Percentiles rank a stretch among this genome's conserved stretches.
Conservation (phyloP, 495 filamentous ascomycete genomes). For the Penicillium coffeae region DNA sequence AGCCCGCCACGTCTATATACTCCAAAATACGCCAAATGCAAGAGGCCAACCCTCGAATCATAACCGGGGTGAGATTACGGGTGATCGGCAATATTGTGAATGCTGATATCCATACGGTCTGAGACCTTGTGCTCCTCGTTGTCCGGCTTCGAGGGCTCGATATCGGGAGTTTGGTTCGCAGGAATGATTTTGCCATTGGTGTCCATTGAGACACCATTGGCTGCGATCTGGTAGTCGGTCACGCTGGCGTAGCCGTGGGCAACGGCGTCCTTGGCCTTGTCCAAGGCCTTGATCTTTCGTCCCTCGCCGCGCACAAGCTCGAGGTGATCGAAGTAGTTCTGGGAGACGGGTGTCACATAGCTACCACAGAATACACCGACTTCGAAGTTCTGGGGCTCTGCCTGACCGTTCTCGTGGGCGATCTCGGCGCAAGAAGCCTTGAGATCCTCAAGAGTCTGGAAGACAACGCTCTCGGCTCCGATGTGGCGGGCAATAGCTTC, state of each 20-base stretch:
- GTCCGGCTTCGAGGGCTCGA: background rate
- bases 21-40: constrained; percentile 19
- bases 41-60: background rate
- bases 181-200: constrained; percentile 55
- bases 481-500: constrained; percentile 72
- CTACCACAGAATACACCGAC: constrained; percentile 94
- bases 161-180: constrained; percentile 18
- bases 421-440: constrained; percentile 75
- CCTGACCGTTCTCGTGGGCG: constrained; percentile 48
- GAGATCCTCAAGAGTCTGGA: constrained; percentile 80
- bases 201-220: constrained; percentile 58
- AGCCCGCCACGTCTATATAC: constrained; percentile 3
- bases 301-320: constrained; percentile 71
- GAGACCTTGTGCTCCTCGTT: constrained; percentile 39
- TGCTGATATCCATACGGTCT: constrained; percentile 58
- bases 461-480: constrained; percentile 88
- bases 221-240: constrained; percentile 58
- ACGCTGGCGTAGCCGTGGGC: constrained; percentile 60
- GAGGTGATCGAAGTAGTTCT: constrained; percentile 85
- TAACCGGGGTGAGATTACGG: constrained; percentile 20
- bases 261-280: constrained; percentile 65
- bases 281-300: constrained; percentile 65
- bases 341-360: constrained; percentile 78
- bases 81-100: constrained; percentile 57
- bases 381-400: constrained; percentile 67